These are phyloP conservation scores for Lasiodiplodia gonubiensis DNA, from an alignment of 2,329 filamentous ascomycete genomes.

Conservation along the genomic window DNA sequence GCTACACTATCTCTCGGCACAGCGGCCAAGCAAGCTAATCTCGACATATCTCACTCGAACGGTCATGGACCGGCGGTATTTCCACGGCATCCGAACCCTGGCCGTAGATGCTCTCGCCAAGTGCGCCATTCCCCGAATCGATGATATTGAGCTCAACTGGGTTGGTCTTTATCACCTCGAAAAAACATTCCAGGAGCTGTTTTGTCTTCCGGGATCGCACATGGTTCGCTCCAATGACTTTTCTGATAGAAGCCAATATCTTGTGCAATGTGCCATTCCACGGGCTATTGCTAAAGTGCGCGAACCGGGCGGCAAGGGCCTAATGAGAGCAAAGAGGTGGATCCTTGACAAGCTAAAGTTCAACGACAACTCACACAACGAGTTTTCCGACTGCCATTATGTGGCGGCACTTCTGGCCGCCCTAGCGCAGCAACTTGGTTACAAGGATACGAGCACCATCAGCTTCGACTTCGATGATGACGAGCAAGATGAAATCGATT, in stretches of 20 bases:
- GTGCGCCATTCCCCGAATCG: slow-evolving; percentile 64
- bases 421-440: slow-evolving; percentile 60
- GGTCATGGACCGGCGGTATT: slow-evolving; percentile 89
- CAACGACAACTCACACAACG: slow-evolving; percentile 93
- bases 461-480: slow-evolving; percentile 54
- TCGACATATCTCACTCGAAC: slow-evolving; percentile 90
- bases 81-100: slow-evolving; percentile 87
- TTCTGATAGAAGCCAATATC: slow-evolving; percentile 81
- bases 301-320: slow-evolving; percentile 76
- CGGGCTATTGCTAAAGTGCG: slow-evolving; percentile 79
- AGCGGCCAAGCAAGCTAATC: slow-evolving; percentile 76
- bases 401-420: slow-evolving; percentile 77
- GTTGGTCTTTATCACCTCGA: slow-evolving; percentile 84
- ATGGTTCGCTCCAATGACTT: slow-evolving; percentile 93
- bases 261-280: slow-evolving; percentile 82
- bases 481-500: slow-evolving; percentile 57
- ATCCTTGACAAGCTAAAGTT: slow-evolving; percentile 87
- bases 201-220: slow-evolving; percentile 77
- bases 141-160: slow-evolving; percentile 67
- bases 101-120: slow-evolving; percentile 79
- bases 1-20: slow-evolving; percentile 73
- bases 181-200: slow-evolving; percentile 85
- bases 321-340: slow-evolving; percentile 78
- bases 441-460: slow-evolving; percentile 30
- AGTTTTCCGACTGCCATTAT: slow-evolving; percentile 86